Evolutionary conservation across 495 filamentous ascomycete genomes (phyloP).

Genomic region (Cryomyces minteri): DNA sequence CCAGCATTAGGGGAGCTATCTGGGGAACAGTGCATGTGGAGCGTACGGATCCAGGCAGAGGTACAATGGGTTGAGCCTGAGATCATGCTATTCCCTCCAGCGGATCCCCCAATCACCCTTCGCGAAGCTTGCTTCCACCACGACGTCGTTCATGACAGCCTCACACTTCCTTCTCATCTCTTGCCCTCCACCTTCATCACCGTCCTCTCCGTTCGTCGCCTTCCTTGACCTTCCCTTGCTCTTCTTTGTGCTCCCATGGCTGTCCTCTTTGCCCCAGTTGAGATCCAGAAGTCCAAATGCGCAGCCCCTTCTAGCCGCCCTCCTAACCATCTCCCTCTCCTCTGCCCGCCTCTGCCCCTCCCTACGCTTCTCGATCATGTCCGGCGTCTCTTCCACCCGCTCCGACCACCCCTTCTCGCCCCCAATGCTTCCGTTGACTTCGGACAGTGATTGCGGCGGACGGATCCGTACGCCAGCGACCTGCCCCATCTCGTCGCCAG

Average conservation of each 20-base stretch:
- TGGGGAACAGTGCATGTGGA: too few relatives aligned
- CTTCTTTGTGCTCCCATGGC: constrained; percentile 1
- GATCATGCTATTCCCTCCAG: constrained; percentile 17
- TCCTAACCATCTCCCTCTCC: constrained; percentile 25
- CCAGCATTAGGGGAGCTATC: too few relatives aligned
- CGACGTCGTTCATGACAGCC: constrained; percentile 21
- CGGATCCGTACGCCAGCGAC: constrained; percentile 11
- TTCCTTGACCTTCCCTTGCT: not conserved
- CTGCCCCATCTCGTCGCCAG: not conserved
- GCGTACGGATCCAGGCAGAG: too few relatives aligned
- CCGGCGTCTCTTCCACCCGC: constrained; percentile 19
- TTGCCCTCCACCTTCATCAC: constrained; percentile 1
- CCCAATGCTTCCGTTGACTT: constrained; percentile 25
- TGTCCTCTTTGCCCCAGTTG: not conserved
- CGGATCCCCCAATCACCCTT: constrained; percentile 30
- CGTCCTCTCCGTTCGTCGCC: not conserved
- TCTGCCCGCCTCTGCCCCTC: constrained; percentile 14
- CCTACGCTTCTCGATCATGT: constrained; percentile 17
- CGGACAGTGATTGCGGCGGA: constrained; percentile 18
- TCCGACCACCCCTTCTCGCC: constrained; percentile 25
- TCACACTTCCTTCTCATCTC: constrained; percentile 14
- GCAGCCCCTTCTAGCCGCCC: constrained; percentile 25
- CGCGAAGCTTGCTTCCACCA: constrained; percentile 23
- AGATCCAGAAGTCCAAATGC: constrained; percentile 24
- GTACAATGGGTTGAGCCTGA: not conserved